A percentile compares a stretch with the other conserved stretches of the same genome.
These are phyloP conservation scores for Pseudophaeomoniella oleicola DNA, from an alignment of 2,329 filamentous ascomycete species.

Conservation along the genomic window DNA sequence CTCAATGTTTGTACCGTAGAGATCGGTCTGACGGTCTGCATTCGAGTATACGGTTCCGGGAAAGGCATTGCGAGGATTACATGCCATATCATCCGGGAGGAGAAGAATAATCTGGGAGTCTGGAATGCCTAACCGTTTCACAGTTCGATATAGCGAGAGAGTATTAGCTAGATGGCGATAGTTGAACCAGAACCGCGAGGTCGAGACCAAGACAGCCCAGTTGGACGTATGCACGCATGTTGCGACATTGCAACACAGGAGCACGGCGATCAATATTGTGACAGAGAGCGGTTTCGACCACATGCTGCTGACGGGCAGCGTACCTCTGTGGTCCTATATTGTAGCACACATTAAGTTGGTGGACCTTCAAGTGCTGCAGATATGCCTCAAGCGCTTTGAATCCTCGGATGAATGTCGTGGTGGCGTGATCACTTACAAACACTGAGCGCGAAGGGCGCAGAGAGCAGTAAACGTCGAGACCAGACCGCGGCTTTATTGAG, in stretches of 20 bases:
- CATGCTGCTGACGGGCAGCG: too few relatives aligned
- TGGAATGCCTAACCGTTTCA: slow-evolving; percentile 92
- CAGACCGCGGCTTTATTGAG: too few relatives aligned
- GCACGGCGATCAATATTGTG: too few relatives aligned
- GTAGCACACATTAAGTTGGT: too few relatives aligned
- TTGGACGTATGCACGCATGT: slow-evolving; percentile 66
- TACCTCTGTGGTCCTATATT: too few relatives aligned
- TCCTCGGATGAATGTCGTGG: too few relatives aligned
- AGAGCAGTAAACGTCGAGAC: too few relatives aligned
- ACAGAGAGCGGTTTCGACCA: too few relatives aligned
- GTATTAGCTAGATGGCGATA: slow-evolving; percentile 97
- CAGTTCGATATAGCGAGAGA: slow-evolving; percentile 90
- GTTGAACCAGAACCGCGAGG: slow-evolving; percentile 99
- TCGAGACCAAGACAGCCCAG: slow-evolving; percentile 97
- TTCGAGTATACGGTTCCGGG: slow-evolving; percentile 98
- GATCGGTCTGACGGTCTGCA: slow-evolving; percentile 82
- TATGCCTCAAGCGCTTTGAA: too few relatives aligned
- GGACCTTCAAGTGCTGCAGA: too few relatives aligned
- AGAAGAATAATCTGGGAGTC: slow-evolving; percentile 99
- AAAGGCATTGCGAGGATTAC: slow-evolving; percentile 96
- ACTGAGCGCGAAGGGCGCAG: too few relatives aligned
- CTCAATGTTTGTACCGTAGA: slow-evolving; percentile 98
- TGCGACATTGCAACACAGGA: neutral
- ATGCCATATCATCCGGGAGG: slow-evolving; percentile 99
- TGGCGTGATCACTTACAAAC: too few relatives aligned